Conservation (phyloP, 164 flowering plant genomes). For the Vitis rotundifolia region DNA sequence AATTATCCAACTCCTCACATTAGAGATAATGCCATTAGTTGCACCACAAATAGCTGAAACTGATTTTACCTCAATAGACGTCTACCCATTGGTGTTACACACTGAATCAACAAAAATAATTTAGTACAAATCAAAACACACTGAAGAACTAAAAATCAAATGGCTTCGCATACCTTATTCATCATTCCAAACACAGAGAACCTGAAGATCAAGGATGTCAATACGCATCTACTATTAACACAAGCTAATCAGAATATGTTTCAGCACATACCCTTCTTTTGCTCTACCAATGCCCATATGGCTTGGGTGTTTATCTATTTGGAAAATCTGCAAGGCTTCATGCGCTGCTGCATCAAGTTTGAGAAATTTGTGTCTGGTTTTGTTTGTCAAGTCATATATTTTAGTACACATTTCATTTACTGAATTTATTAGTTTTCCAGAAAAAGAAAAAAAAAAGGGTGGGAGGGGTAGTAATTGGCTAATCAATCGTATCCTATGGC, state of each 20-base stretch:
- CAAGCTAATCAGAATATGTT: constrained; percentile 1
- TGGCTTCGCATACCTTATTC: constrained; percentile 67
- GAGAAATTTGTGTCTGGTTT: constrained; percentile 79
- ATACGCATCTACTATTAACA: not conserved
- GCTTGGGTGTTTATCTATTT: constrained; percentile 95
- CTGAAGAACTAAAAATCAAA: constrained; percentile 4
- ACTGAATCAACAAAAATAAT: constrained; percentile 43
- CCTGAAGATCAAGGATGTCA: constrained; percentile 47
- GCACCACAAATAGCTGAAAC: constrained; percentile 10
- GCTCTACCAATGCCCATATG: constrained; percentile 99
- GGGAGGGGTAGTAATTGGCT: too few species aligned
- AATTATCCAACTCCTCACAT: constrained; percentile 4
- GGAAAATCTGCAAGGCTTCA: constrained; percentile 93
- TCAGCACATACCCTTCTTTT: constrained; percentile 84
- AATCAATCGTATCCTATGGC: too few species aligned
- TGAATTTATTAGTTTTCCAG: not conserved
- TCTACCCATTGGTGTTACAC: constrained; percentile 90
- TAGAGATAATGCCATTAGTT: constrained; percentile 4
- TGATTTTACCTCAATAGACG: constrained; percentile 79
- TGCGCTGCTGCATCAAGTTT: constrained; percentile 91
- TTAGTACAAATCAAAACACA: constrained; percentile 18
- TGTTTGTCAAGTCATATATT: constrained; percentile 36
- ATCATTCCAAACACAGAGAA: constrained; percentile 98
- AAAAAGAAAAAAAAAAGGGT: not conserved
- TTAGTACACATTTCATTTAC: constrained; percentile 2